Evolutionary conservation across 2,329 filamentous ascomycete species (phyloP), one percentile per base, ranked within the genome.

Genomic region (Colletotrichum gloeosporioides): DNA sequence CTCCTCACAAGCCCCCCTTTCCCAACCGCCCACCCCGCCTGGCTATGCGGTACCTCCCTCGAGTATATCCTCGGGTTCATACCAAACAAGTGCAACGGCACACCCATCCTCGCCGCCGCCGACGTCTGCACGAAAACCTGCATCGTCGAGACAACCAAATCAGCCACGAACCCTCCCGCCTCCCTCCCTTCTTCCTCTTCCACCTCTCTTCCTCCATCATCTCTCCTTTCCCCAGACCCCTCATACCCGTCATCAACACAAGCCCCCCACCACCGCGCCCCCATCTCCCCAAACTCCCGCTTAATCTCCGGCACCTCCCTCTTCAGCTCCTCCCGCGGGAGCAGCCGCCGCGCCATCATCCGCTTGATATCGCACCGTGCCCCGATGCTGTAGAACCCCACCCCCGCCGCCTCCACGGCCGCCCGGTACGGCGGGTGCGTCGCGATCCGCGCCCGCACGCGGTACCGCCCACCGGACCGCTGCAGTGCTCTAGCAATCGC

Each of bases 31-130:
- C 73, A 76, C 4, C 31, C 76, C 5, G 73, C 55, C 64, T 77
- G 76, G n/a, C 67, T 64, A 49, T 77, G 76, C 44, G 73, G 73
- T 2, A 77, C 10, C 59, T 77, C 73, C 57, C 29, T 65, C 25
- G 73, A 71, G 22, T 66, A 76, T 6, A 69, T 73, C 44, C 76
- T 67, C 39, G 69, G 73, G 18, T 77, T 90, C 84, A 93, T 94
- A 82, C 94, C 94, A 91, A 94, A 94, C 77, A 94, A 83, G 79
- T 92, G 90, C n/a, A 92, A 79, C 2, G 91, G 91, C 49, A 92
- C 87, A 0, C 90, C 90, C n/a, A 92, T 78, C 73, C 89, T 87
- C 82, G 92, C 89, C 1, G 90, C 91, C 57, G 78, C 80, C 53
- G 81, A 80, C 3, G 80, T 69, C 72, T 82, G 80, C 10, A 78